A percentile compares a stretch with the other conserved stretches of the same genome.
Evolutionary conservation across 345 rosid species (phyloP).

Genomic region (Salix udensis): DNA sequence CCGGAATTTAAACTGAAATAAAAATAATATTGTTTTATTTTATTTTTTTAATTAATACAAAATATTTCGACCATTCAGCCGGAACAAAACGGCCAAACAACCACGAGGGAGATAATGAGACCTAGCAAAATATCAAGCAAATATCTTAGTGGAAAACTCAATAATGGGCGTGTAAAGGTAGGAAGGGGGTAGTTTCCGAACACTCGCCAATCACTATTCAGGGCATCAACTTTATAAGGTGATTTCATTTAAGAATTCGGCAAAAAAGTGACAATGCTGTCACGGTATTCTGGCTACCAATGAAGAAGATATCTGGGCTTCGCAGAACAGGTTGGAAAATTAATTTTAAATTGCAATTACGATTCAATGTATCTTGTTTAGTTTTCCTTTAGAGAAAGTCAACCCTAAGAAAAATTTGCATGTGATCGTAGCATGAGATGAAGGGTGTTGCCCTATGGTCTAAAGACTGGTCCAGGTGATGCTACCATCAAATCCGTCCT

Average conservation of each 20-base stretch:
- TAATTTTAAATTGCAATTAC: not conserved
- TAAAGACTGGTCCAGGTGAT: not conserved
- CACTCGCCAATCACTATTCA: not conserved
- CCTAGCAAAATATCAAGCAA: not conserved
- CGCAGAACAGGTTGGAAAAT: not conserved
- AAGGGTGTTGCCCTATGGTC: not conserved
- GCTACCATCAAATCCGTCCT: not conserved
- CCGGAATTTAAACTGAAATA: too few species aligned
- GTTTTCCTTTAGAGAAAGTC: not conserved
- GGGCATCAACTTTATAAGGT: not conserved
- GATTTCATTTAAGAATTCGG: too few species aligned
- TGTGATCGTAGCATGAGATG: not conserved
- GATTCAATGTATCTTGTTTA: not conserved
- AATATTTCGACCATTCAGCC: too few species aligned
- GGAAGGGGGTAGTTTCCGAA: not conserved
- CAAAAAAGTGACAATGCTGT: not conserved
- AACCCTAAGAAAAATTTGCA: not conserved
- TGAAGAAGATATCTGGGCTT: not conserved
- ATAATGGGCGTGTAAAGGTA: not conserved
- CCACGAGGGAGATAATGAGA: too few species aligned
- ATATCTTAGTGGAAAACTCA: not conserved
- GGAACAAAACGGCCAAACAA: too few species aligned
- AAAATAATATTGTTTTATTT: too few species aligned
- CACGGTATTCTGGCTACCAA: not conserved
- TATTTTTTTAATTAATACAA: too few species aligned